These are phyloP conservation scores for Pseudogymnoascus sp. DNA, from an alignment of 2,329 filamentous ascomycete genomes.

Conservation along the genomic window DNA sequence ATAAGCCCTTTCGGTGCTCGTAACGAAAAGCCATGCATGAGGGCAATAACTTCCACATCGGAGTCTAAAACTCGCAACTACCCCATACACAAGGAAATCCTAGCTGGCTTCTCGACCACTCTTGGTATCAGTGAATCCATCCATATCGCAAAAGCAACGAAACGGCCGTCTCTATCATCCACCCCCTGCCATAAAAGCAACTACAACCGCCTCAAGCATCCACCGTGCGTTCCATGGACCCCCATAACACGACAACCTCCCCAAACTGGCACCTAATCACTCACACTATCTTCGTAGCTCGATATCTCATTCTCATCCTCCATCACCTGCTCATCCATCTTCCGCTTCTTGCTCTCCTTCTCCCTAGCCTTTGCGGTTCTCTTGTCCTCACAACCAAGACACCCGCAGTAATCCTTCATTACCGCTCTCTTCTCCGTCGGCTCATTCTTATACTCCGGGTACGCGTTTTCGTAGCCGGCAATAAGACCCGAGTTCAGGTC, in stretches of 20 bases:
- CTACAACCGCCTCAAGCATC: no score
- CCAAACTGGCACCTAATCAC: neutral
- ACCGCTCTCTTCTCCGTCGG: neutral
- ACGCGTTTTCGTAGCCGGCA: neutral
- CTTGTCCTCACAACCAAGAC: neutral
- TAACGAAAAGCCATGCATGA: neutral
- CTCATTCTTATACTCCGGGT: neutral
- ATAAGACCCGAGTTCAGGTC: neutral
- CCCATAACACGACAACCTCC: neutral
- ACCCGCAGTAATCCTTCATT: neutral
- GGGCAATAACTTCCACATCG: neutral
- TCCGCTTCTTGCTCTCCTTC: neutral
- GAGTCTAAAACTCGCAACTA: neutral
- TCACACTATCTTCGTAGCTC: neutral
- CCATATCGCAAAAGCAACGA: neutral
- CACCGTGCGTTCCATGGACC: neutral
- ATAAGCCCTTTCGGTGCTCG: neutral
- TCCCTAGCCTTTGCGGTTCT: neutral
- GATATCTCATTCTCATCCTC: neutral
- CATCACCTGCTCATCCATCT: neutral
- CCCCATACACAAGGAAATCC: neutral
- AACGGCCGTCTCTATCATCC: neutral
- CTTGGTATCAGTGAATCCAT: neutral
- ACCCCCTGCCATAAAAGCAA: neutral
- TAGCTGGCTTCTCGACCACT: neutral